Conservation (phyloP, 2,329 filamentous ascomycete species). For the Ilyonectria robusta region DNA sequence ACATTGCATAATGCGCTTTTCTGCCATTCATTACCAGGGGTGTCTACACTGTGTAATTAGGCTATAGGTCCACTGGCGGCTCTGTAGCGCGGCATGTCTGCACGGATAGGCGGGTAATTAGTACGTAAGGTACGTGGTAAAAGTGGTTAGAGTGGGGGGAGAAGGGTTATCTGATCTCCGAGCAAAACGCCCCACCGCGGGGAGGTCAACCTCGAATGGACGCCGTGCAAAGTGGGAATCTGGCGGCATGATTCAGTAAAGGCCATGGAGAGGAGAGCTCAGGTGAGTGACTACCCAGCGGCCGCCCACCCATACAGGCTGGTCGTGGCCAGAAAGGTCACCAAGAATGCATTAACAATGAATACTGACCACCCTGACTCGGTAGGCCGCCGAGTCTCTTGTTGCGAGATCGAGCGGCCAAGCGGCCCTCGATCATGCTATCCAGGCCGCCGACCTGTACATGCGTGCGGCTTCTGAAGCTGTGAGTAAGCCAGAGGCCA, state of each 20-base stretch:
- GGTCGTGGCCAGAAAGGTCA: not conserved
- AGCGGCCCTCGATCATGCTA: conserved; percentile 81
- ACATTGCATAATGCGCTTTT: not conserved
- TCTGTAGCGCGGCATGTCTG: conserved; percentile 1
- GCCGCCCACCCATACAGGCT: not conserved
- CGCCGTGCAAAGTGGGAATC: conserved; percentile 25
- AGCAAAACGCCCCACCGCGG: conserved; percentile 24
- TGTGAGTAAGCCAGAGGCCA: conserved; percentile 72
- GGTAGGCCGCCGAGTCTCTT: conserved; percentile 57
- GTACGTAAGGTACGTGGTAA: not conserved
- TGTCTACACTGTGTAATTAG: not conserved
- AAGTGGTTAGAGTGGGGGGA: conserved; percentile 18
- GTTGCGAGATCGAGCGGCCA: conserved; percentile 53
- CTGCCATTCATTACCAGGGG: not conserved
- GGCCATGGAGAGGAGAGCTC: conserved; percentile 57
- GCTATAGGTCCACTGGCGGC: not conserved
- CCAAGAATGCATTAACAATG: not conserved
- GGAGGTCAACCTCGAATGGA: conserved; percentile 22
- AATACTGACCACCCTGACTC: not conserved
- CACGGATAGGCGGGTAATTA: conserved; percentile 3
- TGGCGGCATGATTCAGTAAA: conserved; percentile 44
- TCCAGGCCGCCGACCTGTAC: conserved; percentile 84
- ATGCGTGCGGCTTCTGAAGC: conserved; percentile 81
- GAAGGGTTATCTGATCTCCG: conserved; percentile 26
- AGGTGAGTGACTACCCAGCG: conserved; percentile 45